Conservation (phyloP, 192 early-diverging fungal genomes). For the Mortierella antarctica region DNA sequence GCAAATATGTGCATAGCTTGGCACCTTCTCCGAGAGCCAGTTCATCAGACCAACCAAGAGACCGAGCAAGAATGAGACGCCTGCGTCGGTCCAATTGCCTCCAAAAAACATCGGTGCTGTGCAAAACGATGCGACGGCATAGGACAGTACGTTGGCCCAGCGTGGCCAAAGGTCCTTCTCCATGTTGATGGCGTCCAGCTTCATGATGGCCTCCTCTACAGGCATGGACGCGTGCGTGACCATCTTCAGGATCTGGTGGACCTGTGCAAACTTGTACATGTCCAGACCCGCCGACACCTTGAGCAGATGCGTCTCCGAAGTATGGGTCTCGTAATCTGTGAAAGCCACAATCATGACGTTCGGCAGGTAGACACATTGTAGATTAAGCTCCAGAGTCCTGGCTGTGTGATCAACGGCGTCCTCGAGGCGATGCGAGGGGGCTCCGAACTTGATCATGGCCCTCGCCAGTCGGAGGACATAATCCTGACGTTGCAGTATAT, state of each 20-base stretch:
- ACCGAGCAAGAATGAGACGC: constrained; percentile 67
- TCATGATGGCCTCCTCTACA: constrained; percentile 73
- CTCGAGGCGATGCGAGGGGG: constrained; percentile 74
- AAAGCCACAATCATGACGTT: constrained; percentile 80
- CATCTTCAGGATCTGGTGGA: constrained; percentile 71
- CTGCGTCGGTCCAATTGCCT: constrained; percentile 75
- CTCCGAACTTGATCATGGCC: constrained; percentile 74
- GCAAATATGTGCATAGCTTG: constrained; percentile 61
- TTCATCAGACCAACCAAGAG: constrained; percentile 56
- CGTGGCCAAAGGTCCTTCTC: constrained; percentile 69
- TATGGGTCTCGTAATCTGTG: constrained; percentile 75
- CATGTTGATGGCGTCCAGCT: constrained; percentile 68
- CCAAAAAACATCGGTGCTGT: constrained; percentile 75
- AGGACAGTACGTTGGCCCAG: constrained; percentile 68
- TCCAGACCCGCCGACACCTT: constrained; percentile 71
- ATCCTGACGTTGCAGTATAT: constrained; percentile 77
- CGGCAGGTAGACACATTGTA: constrained; percentile 75
- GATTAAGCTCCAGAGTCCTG: constrained; percentile 69
- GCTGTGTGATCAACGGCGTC: constrained; percentile 64
- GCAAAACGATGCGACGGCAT: constrained; percentile 67
- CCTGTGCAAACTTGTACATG: constrained; percentile 75
- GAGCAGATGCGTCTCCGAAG: constrained; percentile 81
- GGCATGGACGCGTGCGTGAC: constrained; percentile 72
- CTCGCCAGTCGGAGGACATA: constrained; percentile 71
- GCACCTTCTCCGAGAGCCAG: constrained; percentile 70